Conservation (phyloP, 2,329 filamentous ascomycete species). For the Colletotrichum sp. region DNA sequence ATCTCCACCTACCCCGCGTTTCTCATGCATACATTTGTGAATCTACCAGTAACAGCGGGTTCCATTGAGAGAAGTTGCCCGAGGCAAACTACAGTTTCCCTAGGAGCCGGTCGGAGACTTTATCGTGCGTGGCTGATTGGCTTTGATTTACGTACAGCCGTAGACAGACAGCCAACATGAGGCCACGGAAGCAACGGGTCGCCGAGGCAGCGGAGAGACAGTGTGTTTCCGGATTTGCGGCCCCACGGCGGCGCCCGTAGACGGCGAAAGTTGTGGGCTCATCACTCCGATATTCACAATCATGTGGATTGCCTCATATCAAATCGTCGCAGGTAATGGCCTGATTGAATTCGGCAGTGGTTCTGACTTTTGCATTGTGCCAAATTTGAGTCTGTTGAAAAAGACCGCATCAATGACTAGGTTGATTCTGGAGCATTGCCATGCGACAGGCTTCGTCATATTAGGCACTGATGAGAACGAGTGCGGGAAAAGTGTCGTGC, state of each 20-base stretch:
- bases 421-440: not conserved
- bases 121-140: accelerated
- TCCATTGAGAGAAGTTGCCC: not conserved
- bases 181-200: not conserved
- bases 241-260: not conserved
- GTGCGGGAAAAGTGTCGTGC: not conserved
- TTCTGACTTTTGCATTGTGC: accelerated
- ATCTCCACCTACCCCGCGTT: not conserved
- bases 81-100: not conserved
- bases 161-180: not conserved
- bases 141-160: not conserved
- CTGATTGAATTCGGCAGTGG: not conserved
- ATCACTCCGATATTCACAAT: not conserved
- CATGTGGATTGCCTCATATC: not conserved
- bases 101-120: not conserved
- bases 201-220: not conserved
- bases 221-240: not conserved
- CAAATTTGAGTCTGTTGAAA: not conserved
- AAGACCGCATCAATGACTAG: not conserved
- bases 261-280: not conserved
- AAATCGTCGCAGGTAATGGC: not conserved
- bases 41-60: not conserved
- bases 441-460: not conserved
- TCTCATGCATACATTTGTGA: not conserved
- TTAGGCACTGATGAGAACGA: not conserved